These are phyloP conservation scores for Blastomyces silverae DNA, from an alignment of 2,329 filamentous ascomycete genomes.

Conservation along the genomic window DNA sequence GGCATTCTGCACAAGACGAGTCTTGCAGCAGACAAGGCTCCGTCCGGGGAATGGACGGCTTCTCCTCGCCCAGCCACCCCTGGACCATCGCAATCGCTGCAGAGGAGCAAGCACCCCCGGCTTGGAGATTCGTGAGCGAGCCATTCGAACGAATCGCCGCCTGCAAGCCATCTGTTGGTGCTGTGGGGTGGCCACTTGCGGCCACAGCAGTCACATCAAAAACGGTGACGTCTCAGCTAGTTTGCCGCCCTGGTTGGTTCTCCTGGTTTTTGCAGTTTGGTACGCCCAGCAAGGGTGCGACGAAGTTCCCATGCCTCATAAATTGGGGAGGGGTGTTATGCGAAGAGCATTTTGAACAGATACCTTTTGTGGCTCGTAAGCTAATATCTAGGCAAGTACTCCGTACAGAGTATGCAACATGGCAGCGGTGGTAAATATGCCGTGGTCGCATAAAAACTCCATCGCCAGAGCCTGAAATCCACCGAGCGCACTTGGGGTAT, in stretches of 20 bases:
- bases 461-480: background rate
- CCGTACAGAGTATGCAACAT: too few species aligned
- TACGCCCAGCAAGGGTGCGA: background rate
- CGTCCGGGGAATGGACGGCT: background rate
- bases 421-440: background rate
- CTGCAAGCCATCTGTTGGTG: slow-evolving; percentile 1
- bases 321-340: background rate
- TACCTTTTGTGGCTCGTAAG: background rate
- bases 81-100: background rate
- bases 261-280: background rate
- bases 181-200: background rate
- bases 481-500: background rate
- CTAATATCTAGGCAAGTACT: background rate
- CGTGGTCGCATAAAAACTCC: background rate
- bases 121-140: background rate
- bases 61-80: background rate
- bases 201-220: background rate
- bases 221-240: background rate
- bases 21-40: background rate
- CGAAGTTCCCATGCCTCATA: slow-evolving; percentile 6
- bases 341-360: background rate
- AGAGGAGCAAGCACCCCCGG: background rate
- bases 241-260: background rate
- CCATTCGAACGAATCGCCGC: slow-evolving; percentile 4
- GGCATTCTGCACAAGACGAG: background rate